phyloP scores from a whole-genome alignment of 257 asterid species.

The Misopates orontium region DNA sequence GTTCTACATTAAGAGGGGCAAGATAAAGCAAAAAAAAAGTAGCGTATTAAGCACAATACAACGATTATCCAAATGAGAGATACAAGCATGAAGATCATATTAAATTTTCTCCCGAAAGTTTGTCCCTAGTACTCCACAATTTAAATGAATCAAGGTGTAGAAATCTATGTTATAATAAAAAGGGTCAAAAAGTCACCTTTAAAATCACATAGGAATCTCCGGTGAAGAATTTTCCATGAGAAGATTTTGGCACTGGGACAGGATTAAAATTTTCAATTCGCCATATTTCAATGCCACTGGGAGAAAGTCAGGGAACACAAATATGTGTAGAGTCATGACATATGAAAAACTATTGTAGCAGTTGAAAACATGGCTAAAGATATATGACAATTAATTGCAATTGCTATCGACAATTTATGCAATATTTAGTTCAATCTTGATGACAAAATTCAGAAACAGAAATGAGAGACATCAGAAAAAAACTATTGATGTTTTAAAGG shows the following conservation, averaged over 20 bases:
- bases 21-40: background rate
- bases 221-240: conserved; percentile 75
- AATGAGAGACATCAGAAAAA: conserved; percentile 11
- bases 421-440: too few species aligned
- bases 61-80: conserved; percentile 7
- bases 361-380: conserved; percentile 20
- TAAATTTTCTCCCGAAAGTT: background rate
- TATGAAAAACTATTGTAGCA: conserved; percentile 13
- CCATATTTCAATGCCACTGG: conserved; percentile 93
- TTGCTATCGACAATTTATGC: background rate
- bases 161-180: conserved; percentile 15
- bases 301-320: conserved; percentile 57
- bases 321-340: conserved; percentile 27
- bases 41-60: background rate
- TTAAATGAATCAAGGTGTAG: background rate
- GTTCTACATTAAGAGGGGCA: background rate
- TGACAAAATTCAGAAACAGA: too few species aligned
- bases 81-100: conserved; percentile 14
- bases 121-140: conserved; percentile 4
- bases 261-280: conserved; percentile 83
- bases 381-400: background rate
- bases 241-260: conserved; percentile 62
- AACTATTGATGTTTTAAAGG: conserved; percentile 1
- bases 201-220: conserved; percentile 86
- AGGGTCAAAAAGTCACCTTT: conserved; percentile 51